phyloP scores from a whole-genome alignment of 2,329 filamentous ascomycete genomes.

The Microcyclospora tardicrescens region DNA sequence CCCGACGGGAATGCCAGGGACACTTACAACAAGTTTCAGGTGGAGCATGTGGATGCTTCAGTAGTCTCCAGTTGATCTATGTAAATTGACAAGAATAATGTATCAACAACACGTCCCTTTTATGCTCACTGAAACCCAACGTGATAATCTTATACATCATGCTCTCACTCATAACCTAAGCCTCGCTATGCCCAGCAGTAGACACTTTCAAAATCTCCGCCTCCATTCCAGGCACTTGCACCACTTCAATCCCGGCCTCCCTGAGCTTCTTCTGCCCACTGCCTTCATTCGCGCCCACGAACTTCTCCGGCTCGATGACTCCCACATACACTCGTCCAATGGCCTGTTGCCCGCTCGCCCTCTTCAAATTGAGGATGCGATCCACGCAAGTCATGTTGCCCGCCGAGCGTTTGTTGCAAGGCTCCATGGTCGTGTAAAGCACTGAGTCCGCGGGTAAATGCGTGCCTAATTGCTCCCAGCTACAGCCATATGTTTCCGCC shows the following conservation, averaged over 20 bases:
- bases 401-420: slow-evolving; percentile 60
- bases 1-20: too few relatives aligned
- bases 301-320: slow-evolving; percentile 77
- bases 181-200: slow-evolving; percentile 56
- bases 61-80: too few relatives aligned
- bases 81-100: too few relatives aligned
- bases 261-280: slow-evolving; percentile 47
- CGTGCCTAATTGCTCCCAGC: slow-evolving; percentile 43
- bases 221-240: slow-evolving; percentile 63
- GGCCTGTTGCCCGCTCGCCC: slow-evolving; percentile 35
- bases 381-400: slow-evolving; percentile 69
- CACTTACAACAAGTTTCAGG: too few relatives aligned
- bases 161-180: too few relatives aligned
- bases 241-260: slow-evolving; percentile 58
- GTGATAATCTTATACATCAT: too few relatives aligned
- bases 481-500: slow-evolving; percentile 21
- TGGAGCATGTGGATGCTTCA: too few relatives aligned
- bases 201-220: slow-evolving; percentile 69
- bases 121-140: too few relatives aligned
- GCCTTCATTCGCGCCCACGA: slow-evolving; percentile 72
- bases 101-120: too few relatives aligned
- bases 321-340: slow-evolving; percentile 77
- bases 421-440: slow-evolving; percentile 90
- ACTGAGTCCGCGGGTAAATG: slow-evolving; percentile 42
- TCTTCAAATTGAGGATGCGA: slow-evolving; percentile 49